A percentile compares a stretch with the other conserved stretches of the same genome.
Evolutionary conservation across 768 basidiomycete species (phyloP).

Genomic region (Leccinum sublutescens): DNA sequence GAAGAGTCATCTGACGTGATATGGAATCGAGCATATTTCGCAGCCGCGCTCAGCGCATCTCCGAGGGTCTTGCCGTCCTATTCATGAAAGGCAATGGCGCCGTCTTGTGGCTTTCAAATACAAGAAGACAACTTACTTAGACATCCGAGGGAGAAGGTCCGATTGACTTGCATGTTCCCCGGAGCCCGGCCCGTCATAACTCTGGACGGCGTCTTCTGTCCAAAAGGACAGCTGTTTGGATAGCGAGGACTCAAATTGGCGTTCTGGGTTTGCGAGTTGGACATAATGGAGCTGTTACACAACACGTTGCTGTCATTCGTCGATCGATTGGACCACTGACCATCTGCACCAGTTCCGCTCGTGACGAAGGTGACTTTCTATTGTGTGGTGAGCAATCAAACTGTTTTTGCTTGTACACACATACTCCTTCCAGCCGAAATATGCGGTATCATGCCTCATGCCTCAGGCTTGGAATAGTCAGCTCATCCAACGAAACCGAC

Average conservation of each 20-base stretch:
- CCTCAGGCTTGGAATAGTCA: slow-evolving; percentile 13
- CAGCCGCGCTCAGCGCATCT: slow-evolving; percentile 45
- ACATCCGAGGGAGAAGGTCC: slow-evolving; percentile 48
- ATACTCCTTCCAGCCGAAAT: slow-evolving; percentile 16
- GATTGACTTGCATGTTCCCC: slow-evolving; percentile 41
- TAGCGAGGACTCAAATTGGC: slow-evolving; percentile 60
- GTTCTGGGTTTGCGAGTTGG: slow-evolving; percentile 46
- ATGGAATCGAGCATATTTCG: slow-evolving; percentile 45
- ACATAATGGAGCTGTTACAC: slow-evolving; percentile 37
- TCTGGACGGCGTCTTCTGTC: neutral
- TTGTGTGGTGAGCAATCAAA: neutral
- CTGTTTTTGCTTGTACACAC: neutral
- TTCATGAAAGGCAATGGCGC: slow-evolving; percentile 55
- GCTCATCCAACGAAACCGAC: neutral
- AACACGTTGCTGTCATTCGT: neutral
- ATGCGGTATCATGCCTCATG: slow-evolving; percentile 13
- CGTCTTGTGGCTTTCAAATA: slow-evolving; percentile 61
- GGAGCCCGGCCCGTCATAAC: neutral
- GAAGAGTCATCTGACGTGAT: slow-evolving; percentile 6
- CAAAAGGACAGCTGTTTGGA: slow-evolving; percentile 25
- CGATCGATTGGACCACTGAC: slow-evolving; percentile 34
- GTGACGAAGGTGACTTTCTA: slow-evolving; percentile 46
- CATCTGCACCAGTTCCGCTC: slow-evolving; percentile 45
- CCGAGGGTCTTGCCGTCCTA: slow-evolving; percentile 54
- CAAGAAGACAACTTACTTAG: slow-evolving; percentile 45